Conservation (phyloP, 177 flowering plant species). For the Vitis hybrid region DNA sequence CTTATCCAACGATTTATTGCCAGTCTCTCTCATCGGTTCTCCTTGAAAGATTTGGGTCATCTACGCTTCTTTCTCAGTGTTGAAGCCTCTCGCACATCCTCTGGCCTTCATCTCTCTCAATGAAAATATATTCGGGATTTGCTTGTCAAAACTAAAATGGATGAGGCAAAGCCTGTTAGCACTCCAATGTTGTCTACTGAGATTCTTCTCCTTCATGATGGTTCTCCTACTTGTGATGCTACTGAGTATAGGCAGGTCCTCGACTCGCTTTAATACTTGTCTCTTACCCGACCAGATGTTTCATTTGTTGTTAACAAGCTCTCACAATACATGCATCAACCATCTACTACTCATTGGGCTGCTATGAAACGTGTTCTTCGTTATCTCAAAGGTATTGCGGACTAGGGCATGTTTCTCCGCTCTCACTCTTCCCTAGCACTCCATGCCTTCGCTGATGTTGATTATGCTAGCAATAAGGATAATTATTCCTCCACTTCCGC, state of each 20-base stretch:
- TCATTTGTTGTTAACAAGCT: conserved; percentile 14
- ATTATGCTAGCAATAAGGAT: conserved; percentile 1
- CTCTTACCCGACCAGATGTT: conserved; percentile 1
- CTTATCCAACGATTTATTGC: too few relatives aligned
- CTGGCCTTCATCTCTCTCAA: neutral
- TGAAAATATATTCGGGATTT: neutral
- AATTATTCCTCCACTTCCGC: too few relatives aligned
- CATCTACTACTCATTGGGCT: neutral
- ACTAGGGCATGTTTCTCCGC: conserved; percentile 2
- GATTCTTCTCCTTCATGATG: neutral
- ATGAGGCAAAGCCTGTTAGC: neutral
- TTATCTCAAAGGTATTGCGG: conserved; percentile 1
- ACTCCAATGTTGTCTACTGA: neutral
- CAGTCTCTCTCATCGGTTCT: too few relatives aligned
- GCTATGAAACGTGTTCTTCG: conserved; percentile 6
- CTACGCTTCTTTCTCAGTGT: conserved; percentile 4
- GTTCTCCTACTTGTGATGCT: neutral
- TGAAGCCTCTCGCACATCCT: neutral
- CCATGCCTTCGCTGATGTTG: neutral
- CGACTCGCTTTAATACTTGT: conserved; percentile 10
- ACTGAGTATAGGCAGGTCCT: neutral
- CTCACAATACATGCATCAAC: conserved; percentile 18
- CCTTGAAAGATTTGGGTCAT: neutral
- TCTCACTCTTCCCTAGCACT: neutral
- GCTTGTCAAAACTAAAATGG: neutral